These are phyloP conservation scores for Paramecium octaurelia DNA, from an alignment of 73 alveolate genomes.

Conservation along the genomic window DNA sequence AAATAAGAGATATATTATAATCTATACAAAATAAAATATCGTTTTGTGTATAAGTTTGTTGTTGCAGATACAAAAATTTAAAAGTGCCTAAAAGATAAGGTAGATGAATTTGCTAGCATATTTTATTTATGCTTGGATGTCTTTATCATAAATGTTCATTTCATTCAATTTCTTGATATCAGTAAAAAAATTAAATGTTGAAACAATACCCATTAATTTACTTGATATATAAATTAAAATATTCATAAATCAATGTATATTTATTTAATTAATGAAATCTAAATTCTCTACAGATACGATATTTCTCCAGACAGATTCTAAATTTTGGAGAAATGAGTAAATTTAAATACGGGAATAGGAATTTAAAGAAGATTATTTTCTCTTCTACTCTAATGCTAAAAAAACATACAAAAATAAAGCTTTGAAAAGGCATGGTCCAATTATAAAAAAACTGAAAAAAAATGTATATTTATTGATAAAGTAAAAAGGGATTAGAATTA, in stretches of 20 bases:
- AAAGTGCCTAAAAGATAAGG: no score
- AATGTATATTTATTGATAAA: background rate
- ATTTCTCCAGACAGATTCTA: background rate
- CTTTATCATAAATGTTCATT: background rate
- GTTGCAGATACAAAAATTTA: background rate
- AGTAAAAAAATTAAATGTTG: background rate
- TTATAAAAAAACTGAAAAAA: background rate
- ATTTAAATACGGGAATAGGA: background rate
- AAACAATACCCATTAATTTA: background rate
- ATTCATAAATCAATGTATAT: background rate
- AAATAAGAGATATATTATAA: background rate
- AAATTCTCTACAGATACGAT: background rate
- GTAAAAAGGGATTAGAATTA: background rate
- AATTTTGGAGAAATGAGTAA: background rate
- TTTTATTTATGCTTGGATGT: background rate
- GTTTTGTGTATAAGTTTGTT: no score
- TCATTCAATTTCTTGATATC: background rate
- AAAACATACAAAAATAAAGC: background rate
- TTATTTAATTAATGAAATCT: background rate
- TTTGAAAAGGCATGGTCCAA: background rate
- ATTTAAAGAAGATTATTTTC: conserved; percentile 8
- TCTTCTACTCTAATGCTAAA: background rate
- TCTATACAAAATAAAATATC: no score
- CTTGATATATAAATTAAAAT: background rate
- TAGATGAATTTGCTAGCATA: background rate